Evolutionary conservation across 495 filamentous ascomycete genomes (phyloP), one percentile per base, ranked within the genome.

Genomic region (Xylaria intraflava): DNA sequence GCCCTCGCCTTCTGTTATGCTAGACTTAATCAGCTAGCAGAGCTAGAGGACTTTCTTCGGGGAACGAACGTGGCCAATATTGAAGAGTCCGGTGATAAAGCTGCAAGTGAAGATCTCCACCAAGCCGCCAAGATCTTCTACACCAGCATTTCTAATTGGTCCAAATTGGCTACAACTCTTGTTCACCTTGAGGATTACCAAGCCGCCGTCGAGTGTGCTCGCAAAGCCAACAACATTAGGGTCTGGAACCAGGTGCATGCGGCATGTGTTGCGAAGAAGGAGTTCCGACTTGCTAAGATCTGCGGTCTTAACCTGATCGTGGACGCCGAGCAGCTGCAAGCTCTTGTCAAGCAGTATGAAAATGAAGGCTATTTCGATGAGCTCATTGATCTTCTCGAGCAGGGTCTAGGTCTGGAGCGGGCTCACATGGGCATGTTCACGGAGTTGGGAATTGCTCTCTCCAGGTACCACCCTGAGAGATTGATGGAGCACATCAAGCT

Each of bases 201-300:
- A 69, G 90, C 90, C 50, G 94, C 94, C 24, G 94, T 99, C 30
- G 94, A 99, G 72, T 97, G 91, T 64, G 94, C 94, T 22, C 89
- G 94, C 65, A 97, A 97, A 74, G 94, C 94, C 66, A 99, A 97
- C 78, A 99, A 90, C 75, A 90, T 94, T 73, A 96, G 95, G 78
- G 94, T 99, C 49, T 99, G 94, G 94, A 95, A 91, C 75, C 89
- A 99, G 71, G 94, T 99, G 59, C 95, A 97, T 71, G 87, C 87
- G 66, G 94, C 93, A 31, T 99, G 94, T 70, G 88, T 99, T 49
- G 79, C 83, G 58, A 99, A 96, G 87, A 96, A 95, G 76, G 94
- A 99, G 66, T 99, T 99, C 83, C 87, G 93, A 57, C 86, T 99
- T 42, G 93, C 94, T 30, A 95, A 97, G 76, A 99, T 99, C 63